Conservation (phyloP, 176 grass and related monocot genomes). For the Areca catechu region DNA sequence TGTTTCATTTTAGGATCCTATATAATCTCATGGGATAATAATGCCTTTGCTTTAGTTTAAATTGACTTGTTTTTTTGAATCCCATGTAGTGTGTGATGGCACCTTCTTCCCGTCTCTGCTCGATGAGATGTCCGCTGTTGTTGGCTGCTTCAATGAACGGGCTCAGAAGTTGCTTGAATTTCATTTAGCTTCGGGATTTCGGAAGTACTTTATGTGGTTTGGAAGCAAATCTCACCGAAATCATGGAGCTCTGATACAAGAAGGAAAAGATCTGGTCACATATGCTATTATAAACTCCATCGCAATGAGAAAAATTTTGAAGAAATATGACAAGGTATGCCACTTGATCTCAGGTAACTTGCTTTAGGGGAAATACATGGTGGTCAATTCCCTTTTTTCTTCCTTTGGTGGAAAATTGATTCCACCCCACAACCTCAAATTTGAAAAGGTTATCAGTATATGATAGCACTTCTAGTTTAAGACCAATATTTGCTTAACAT, state of each 20-base stretch:
- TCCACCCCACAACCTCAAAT: too few relatives aligned
- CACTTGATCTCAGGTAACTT: neutral
- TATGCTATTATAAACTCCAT: constrained; percentile 91
- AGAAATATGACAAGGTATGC: constrained; percentile 87
- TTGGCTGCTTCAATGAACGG: constrained; percentile 73
- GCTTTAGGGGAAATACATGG: too few relatives aligned
- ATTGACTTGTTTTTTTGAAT: constrained; percentile 1
- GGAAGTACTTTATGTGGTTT: constrained; percentile 51
- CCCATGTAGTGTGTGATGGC: constrained; percentile 68
- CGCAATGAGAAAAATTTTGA: constrained; percentile 83
- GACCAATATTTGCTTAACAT: neutral
- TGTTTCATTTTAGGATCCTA: too few relatives aligned
- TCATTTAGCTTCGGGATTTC: constrained; percentile 66
- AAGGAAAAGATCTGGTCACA: constrained; percentile 73
- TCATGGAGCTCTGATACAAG: constrained; percentile 40
- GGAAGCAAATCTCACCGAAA: constrained; percentile 27
- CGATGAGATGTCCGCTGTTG: constrained; percentile 63
- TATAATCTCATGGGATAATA: too few relatives aligned
- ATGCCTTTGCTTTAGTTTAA: too few relatives aligned
- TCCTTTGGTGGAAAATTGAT: too few relatives aligned
- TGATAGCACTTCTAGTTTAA: too few relatives aligned
- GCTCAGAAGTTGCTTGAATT: constrained; percentile 66
- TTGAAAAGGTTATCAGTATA: too few relatives aligned
- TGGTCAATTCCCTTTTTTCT: too few relatives aligned
- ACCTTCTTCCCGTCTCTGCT: constrained; percentile 82